phyloP scores from a whole-genome alignment of 768 basidiomycete species.

The Hericium coralloides region DNA sequence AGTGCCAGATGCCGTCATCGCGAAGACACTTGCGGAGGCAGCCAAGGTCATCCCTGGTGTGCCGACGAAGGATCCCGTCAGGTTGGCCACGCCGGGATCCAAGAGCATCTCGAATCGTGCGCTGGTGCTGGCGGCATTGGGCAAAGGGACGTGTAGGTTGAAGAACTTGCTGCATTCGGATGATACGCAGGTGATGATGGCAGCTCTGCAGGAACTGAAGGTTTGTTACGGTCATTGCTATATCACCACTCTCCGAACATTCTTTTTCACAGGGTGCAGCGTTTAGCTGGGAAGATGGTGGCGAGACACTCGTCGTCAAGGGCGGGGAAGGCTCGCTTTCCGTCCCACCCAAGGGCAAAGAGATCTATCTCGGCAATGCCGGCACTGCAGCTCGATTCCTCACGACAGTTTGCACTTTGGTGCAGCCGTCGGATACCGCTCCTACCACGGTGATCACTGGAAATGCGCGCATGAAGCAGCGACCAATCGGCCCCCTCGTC shows the following conservation, averaged over 20 bases:
- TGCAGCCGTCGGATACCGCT: constrained; percentile 35
- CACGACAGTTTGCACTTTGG: constrained; percentile 91
- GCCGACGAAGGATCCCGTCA: constrained; percentile 40
- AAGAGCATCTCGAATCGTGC: constrained; percentile 97
- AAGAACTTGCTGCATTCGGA: constrained; percentile 93
- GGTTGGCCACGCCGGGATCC: constrained; percentile 91
- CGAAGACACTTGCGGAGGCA: constrained; percentile 73
- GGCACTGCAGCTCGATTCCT: constrained; percentile 98
- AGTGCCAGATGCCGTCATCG: constrained; percentile 74
- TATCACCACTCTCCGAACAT: background rate
- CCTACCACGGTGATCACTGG: constrained; percentile 82
- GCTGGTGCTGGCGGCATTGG: constrained; percentile 87
- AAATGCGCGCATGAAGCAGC: constrained; percentile 98
- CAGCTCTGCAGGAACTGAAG: constrained; percentile 80
- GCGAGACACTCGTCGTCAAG: constrained; percentile 87
- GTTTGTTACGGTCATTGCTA: constrained; percentile 27
- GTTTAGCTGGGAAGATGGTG: constrained; percentile 94
- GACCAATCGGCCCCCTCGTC: constrained; percentile 92
- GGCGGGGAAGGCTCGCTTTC: constrained; percentile 78
- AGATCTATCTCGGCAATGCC: constrained; percentile 93
- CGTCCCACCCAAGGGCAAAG: constrained; percentile 71
- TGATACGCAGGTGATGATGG: constrained; percentile 99
- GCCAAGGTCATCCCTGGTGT: constrained; percentile 63
- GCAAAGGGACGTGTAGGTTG: constrained; percentile 77
- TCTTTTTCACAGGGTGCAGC: constrained; percentile 58